A percentile compares a stretch with the other conserved stretches of the same genome.
These are phyloP conservation scores for Pseudogymnoascus pannorum DNA, from an alignment of 2,329 filamentous ascomycete species.

Conservation along the genomic window DNA sequence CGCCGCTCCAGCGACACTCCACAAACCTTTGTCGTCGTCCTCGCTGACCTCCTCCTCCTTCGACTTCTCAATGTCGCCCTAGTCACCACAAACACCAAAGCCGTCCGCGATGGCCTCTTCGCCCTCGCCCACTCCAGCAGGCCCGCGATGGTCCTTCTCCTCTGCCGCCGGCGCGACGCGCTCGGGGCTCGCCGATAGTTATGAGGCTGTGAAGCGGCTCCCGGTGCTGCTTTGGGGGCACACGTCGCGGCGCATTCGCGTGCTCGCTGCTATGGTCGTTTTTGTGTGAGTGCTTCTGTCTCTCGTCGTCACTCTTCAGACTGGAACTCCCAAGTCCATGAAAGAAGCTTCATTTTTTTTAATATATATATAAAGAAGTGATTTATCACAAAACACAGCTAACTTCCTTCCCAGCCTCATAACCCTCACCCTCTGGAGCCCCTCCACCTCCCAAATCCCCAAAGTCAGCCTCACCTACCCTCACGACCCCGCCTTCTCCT, in stretches of 20 bases:
- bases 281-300: background rate
- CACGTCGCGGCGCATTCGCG: background rate
- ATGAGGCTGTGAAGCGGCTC: background rate
- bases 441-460: constrained; percentile 30
- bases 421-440: constrained; percentile 30
- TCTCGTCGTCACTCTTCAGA: too few species aligned
- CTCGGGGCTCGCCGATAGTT: background rate
- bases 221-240: background rate
- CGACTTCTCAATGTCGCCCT: background rate
- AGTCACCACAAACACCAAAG: background rate
- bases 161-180: background rate
- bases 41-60: background rate
- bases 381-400: background rate
- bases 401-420: constrained; percentile 18
- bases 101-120: background rate
- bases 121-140: background rate
- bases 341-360: too few species aligned
- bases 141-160: background rate
- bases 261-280: background rate
- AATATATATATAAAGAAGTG: too few species aligned
- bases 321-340: too few species aligned
- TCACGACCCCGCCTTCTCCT: background rate
- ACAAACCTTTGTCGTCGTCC: background rate
- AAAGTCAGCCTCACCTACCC: background rate
- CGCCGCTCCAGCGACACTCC: background rate